Base-by-base conservation (phyloP, 2,329 filamentous ascomycete genomes). In the Diplocarpon mali region DNA sequence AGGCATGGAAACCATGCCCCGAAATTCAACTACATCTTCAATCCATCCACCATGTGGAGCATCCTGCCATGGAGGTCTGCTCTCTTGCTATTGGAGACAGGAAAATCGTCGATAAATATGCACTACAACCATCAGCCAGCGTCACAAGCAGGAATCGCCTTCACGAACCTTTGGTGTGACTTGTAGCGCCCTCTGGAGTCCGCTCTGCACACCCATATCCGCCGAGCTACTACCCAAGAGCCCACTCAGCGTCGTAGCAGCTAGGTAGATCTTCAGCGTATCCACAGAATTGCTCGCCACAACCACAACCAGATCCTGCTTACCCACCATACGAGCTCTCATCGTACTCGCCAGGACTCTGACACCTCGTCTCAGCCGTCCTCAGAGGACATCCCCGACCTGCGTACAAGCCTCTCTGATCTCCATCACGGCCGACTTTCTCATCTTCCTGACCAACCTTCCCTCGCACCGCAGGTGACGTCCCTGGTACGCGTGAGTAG, bases 81-180 rank as follows among this genome's bases (percentile, higher is more conserved):
- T 0, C 68, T 75, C 62, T 84, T 85, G 37, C 84, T 84, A 53
- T 90, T 90, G 55, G 93, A 93, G 2, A 90, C 65, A 0, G 85
- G 75, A 31, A 72, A 78, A 55, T 92, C 86, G 55, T 94, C 87
- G 57, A 90, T 79, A 59, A 93, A 92, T n/a, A 94, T 69, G 59
- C 77, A 85, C 62, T 75, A 17, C 5, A 7, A 5, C 12, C 34
- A 27, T 5, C 28, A 2, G 32, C 13, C 5, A 16, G 7, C 27
- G 5, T 37, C 13, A 15, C n/a, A n/a, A 24, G 12, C 12, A 30
- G 16, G 8, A 28, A 17, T 5, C 10, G 35, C 32, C 8, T 37
- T 40, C 5, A 28, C 65, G 42, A 51, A 74, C 71, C 67, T 76
- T 80, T 3, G 87, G 86, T 53, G 80, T 71, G 48, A 92, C 78